phyloP scores from a whole-genome alignment of 1,284 basidiomycete genomes.

The Leccinum fallax region DNA sequence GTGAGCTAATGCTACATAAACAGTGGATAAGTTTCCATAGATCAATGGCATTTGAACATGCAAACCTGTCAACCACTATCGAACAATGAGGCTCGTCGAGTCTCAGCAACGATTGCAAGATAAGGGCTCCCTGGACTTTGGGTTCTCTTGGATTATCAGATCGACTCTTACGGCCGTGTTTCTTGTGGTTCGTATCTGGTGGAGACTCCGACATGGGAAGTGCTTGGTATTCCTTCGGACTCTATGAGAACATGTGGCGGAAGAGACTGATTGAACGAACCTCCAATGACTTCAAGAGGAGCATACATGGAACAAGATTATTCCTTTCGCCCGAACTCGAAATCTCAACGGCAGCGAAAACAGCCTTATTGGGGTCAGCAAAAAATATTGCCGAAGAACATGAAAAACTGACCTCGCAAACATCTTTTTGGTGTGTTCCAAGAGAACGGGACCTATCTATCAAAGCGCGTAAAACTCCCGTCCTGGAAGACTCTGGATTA shows the following conservation, averaged over 20 bases:
- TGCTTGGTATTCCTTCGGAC: slow-evolving; percentile 41
- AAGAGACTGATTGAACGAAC: slow-evolving; percentile 36
- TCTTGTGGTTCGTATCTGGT: slow-evolving; percentile 13
- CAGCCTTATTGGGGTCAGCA: slow-evolving; percentile 45
- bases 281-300: slow-evolving; percentile 61
- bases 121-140: slow-evolving; percentile 82
- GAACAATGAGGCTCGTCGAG: slow-evolving; percentile 67
- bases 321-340: slow-evolving; percentile 45
- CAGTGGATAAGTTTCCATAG: slow-evolving; percentile 12
- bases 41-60: slow-evolving; percentile 3
- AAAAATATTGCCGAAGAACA: neutral
- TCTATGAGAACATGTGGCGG: slow-evolving; percentile 8
- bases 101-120: slow-evolving; percentile 80
- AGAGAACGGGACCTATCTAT: slow-evolving; percentile 66
- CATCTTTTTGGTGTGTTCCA: slow-evolving; percentile 42
- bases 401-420: slow-evolving; percentile 48
- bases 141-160: slow-evolving; percentile 50
- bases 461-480: slow-evolving; percentile 70
- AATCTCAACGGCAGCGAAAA: slow-evolving; percentile 64
- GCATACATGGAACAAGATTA: slow-evolving; percentile 63
- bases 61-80: slow-evolving; percentile 69
- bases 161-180: slow-evolving; percentile 25
- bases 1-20: slow-evolving; percentile 55
- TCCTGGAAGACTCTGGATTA: slow-evolving; percentile 52
- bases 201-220: slow-evolving; percentile 10